Conservation (phyloP, 2,329 filamentous ascomycete species). For the Penicillium thymicola region DNA sequence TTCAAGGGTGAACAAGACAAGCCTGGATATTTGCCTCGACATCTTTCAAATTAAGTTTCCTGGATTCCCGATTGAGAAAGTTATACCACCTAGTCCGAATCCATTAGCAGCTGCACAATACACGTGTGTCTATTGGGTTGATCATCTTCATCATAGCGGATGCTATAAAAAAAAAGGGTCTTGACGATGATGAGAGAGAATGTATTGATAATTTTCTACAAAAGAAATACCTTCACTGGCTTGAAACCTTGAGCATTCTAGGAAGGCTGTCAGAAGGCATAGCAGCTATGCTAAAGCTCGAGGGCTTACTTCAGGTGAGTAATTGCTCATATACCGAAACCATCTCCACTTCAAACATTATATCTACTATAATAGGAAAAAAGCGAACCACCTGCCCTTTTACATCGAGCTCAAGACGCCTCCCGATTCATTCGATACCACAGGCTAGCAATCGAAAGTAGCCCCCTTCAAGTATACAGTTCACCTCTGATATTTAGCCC, state of each 20-base stretch:
- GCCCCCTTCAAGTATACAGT: conserved; percentile 29
- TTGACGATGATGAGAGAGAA: neutral
- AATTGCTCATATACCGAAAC: no score
- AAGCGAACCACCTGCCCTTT: neutral
- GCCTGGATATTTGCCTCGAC: no score
- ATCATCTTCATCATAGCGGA: conserved; percentile 25
- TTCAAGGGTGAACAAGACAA: no score
- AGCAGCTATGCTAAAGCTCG: conserved; percentile 7
- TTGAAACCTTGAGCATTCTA: conserved; percentile 30
- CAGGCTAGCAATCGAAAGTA: conserved; percentile 22
- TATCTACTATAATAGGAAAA: no score
- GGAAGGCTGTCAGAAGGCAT: conserved; percentile 17
- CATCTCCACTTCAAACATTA: no score
- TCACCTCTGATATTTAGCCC: conserved; percentile 30
- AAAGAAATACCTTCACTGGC: conserved; percentile 27
- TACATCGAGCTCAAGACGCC: conserved; percentile 20
- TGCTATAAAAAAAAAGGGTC: no score
- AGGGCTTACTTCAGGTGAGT: conserved; percentile 13
- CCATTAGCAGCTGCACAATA: conserved; percentile 32
- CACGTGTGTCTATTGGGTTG: conserved; percentile 35
- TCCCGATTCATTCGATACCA: conserved; percentile 26
- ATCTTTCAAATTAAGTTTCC: no score
- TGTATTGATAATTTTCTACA: conserved; percentile 18
- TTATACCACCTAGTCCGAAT: conserved; percentile 13
- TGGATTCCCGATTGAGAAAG: no score